A percentile compares a stretch with the other conserved stretches of the same genome.
Conservation (phyloP, 2,329 filamentous ascomycete species). For the Aspergillus ustus region DNA sequence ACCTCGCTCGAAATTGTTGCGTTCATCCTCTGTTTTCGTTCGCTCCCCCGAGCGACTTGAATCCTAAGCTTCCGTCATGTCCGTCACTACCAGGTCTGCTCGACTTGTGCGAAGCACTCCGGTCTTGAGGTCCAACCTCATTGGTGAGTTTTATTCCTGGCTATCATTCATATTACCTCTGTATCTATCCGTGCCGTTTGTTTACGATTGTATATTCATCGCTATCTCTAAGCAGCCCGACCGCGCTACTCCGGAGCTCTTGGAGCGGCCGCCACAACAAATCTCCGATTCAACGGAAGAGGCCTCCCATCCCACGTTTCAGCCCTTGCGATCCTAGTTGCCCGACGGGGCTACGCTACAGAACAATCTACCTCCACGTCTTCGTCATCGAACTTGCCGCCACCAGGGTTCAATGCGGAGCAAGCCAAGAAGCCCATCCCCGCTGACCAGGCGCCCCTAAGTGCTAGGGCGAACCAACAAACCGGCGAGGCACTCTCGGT, state of each 20-base stretch:
- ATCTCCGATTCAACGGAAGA: constrained; percentile 38
- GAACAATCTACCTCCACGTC: constrained; percentile 58
- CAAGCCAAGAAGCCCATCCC: constrained; percentile 83
- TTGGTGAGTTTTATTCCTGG: constrained; percentile 29
- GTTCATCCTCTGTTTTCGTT: constrained; percentile 22
- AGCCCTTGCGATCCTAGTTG: constrained; percentile 63
- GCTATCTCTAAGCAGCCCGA: constrained; percentile 32
- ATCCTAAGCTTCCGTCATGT: constrained; percentile 39
- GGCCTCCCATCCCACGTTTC: constrained; percentile 56
- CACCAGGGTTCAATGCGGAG: constrained; percentile 89
- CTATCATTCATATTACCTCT: background rate
- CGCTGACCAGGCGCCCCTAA: constrained; percentile 52
- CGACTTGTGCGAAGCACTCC: constrained; percentile 43
- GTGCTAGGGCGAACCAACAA: constrained; percentile 40
- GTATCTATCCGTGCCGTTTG: background rate
- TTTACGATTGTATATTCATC: background rate
- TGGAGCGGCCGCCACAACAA: constrained; percentile 38
- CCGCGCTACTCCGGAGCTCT: constrained; percentile 37
- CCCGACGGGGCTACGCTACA: constrained; percentile 58
- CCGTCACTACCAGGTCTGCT: constrained; percentile 45
- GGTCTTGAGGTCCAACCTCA: constrained; percentile 35
- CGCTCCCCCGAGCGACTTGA: constrained; percentile 30
- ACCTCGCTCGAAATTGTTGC: constrained; percentile 18
- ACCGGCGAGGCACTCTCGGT: constrained; percentile 47
- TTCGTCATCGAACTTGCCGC: constrained; percentile 62